Conservation (phyloP, 257 asterid genomes). For the Solanum appendiculatum region DNA sequence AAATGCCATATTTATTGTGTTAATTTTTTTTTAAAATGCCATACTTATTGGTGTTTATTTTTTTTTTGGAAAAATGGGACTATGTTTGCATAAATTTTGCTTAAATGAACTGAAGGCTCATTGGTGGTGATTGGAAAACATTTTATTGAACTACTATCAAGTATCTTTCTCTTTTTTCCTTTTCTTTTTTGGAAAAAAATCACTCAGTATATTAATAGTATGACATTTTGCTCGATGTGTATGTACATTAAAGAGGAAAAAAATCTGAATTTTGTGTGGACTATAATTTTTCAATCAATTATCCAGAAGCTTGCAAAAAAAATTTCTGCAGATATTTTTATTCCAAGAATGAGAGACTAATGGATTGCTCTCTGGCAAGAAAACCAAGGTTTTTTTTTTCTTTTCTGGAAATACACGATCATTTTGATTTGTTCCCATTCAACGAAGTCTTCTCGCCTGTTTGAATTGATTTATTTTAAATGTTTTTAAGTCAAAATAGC, state of each 20-base stretch:
- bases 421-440: background rate
- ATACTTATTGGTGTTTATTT: background rate
- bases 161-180: background rate
- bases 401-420: background rate
- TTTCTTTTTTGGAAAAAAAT: background rate
- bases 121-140: background rate
- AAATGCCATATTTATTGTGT: background rate
- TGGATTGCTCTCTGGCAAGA: background rate
- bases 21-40: background rate
- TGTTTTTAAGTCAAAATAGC: background rate
- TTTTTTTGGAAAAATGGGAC: background rate
- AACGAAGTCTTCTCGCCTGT: background rate
- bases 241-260: background rate
- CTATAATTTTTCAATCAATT: background rate
- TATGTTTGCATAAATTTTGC: background rate
- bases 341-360: background rate
- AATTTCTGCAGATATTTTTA: background rate
- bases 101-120: background rate
- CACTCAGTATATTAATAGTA: background rate
- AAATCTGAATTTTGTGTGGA: background rate
- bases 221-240: background rate
- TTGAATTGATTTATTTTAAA: background rate
- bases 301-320: background rate
- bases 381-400: background rate
- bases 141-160: background rate